Percentiles rank a stretch among this genome's conserved stretches.
Conservation (phyloP, 2,329 filamentous ascomycete species). For the Curvularia eragrostidis region DNA sequence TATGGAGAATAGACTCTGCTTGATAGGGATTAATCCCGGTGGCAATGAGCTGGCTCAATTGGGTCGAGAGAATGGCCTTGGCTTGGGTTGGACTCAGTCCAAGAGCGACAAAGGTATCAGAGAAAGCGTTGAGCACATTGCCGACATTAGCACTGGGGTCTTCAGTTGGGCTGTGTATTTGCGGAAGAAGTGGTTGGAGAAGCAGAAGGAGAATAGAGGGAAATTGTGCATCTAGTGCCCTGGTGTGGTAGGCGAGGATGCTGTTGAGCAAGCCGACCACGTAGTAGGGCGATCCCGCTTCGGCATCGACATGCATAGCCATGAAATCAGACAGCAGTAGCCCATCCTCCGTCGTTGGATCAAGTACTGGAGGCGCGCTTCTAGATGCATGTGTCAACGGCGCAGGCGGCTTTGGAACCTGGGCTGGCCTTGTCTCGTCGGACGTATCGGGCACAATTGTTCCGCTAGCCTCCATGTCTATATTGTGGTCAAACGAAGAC, state of each 20-base stretch:
- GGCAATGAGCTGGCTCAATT: conserved; percentile 50
- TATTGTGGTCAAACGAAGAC: conserved; percentile 35
- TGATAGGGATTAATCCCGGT: conserved; percentile 59
- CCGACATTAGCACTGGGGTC: conserved; percentile 36
- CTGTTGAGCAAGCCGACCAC: conserved; percentile 53
- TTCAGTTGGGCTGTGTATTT: conserved; percentile 46
- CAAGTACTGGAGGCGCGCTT: conserved; percentile 34
- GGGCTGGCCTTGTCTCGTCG: conserved; percentile 37
- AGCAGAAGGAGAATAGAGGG: conserved; percentile 56
- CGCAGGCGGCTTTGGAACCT: conserved; percentile 25
- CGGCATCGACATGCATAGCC: conserved; percentile 44
- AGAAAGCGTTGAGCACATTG: conserved; percentile 48
- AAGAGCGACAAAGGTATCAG: conserved; percentile 49
- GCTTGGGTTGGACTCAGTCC: conserved; percentile 50
- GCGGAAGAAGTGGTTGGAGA: conserved; percentile 54
- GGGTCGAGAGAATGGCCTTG: conserved; percentile 50
- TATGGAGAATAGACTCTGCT: conserved; percentile 61
- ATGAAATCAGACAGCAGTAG: conserved; percentile 49
- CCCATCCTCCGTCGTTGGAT: conserved; percentile 35
- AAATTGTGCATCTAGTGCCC: conserved; percentile 55
- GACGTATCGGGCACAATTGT: conserved; percentile 50
- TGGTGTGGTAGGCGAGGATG: conserved; percentile 52
- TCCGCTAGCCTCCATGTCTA: conserved; percentile 52
- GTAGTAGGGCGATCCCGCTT: conserved; percentile 47
- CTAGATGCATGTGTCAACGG: conserved; percentile 30